phyloP scores from a whole-genome alignment of 768 basidiomycete species.

The Lactarius trivialis region DNA sequence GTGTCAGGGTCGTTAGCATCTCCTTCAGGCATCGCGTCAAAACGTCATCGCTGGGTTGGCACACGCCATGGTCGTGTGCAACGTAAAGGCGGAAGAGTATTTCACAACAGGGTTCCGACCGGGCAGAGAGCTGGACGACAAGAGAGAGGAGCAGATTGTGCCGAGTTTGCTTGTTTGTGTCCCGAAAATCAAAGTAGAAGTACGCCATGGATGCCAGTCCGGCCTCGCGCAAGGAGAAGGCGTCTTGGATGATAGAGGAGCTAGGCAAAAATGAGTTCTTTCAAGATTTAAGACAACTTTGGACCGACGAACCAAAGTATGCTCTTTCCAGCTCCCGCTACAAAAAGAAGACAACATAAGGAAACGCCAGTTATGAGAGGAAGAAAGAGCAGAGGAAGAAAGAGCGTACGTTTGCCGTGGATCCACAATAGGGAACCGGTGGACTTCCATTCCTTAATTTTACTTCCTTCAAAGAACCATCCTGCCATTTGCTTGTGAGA shows the following conservation, averaged over 20 bases:
- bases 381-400: not conserved
- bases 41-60: not conserved
- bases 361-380: not conserved
- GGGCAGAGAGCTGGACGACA: too few relatives aligned
- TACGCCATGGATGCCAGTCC: not conserved
- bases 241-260: not conserved
- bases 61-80: too few relatives aligned
- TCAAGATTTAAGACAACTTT: not conserved
- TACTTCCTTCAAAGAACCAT: not conserved
- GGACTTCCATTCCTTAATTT: not conserved
- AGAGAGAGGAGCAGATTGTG: too few relatives aligned
- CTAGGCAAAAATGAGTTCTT: not conserved
- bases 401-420: not conserved
- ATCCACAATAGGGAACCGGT: not conserved
- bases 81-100: too few relatives aligned
- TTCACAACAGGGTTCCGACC: too few relatives aligned
- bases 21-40: not conserved
- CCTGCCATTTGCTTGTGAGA: not conserved
- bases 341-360: not conserved
- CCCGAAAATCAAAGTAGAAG: not conserved
- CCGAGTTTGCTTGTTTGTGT: not conserved
- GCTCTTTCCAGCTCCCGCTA: not conserved
- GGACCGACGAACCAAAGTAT: not conserved
- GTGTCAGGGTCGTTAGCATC: not conserved
- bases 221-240: not conserved